These are phyloP conservation scores for Cryptococcus amylolentus DNA, from an alignment of 1,284 basidiomycete species.

Conservation along the genomic window DNA sequence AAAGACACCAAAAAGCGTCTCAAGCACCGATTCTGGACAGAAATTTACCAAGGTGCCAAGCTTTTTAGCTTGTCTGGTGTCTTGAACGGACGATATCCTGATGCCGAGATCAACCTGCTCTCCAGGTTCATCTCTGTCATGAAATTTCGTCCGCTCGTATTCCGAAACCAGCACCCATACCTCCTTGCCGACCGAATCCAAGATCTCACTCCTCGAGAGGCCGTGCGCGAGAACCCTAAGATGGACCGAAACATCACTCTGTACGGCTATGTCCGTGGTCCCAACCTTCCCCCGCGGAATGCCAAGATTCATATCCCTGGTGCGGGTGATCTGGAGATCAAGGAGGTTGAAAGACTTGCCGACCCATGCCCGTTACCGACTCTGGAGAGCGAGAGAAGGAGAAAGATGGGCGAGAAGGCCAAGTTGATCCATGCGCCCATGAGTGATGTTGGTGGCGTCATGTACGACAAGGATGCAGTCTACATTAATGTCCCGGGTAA, in stretches of 20 bases:
- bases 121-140: conserved; percentile 95
- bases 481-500: conserved; percentile 96
- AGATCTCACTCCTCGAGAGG: conserved; percentile 87
- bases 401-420: conserved; percentile 92
- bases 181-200: conserved; percentile 93
- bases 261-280: conserved; percentile 92
- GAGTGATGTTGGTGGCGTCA: conserved; percentile 95
- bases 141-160: conserved; percentile 97
- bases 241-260: conserved; percentile 78
- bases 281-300: conserved; percentile 74
- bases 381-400: conserved; percentile 82
- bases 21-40: conserved; percentile 99
- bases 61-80: conserved; percentile 98
- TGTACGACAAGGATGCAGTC: conserved; percentile 98
- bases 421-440: conserved; percentile 96
- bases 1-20: conserved; percentile 90
- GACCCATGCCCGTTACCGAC: conserved; percentile 96
- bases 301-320: conserved; percentile 90
- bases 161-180: conserved; percentile 92
- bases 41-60: conserved; percentile 98
- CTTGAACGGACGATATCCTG: conserved; percentile 96
- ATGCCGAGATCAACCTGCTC: conserved; percentile 92
- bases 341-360: conserved; percentile 68
- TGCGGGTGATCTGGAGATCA: conserved; percentile 79
- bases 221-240: conserved; percentile 76